Percentiles rank a stretch among this genome's conserved stretches.
These are phyloP conservation scores for Diplodia seriata DNA, from an alignment of 2,329 filamentous ascomycete species.

Conservation along the genomic window DNA sequence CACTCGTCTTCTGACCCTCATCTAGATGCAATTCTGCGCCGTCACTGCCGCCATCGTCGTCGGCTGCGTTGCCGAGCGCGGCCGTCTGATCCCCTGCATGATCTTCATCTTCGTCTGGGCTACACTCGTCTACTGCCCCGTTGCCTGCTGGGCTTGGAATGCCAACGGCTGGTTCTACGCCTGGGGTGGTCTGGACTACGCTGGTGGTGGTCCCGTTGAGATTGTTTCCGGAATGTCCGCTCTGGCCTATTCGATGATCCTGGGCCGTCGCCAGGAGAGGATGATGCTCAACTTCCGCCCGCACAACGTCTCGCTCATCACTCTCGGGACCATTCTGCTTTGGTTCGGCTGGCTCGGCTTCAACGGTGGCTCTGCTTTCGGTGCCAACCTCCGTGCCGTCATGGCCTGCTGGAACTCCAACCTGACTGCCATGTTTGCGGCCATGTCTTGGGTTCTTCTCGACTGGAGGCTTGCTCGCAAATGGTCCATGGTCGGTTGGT, in stretches of 20 bases:
- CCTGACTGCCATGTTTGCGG: slow-evolving; percentile 87
- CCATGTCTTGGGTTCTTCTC: slow-evolving; percentile 92
- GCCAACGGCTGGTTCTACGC: slow-evolving; percentile 89
- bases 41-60: slow-evolving; percentile 91
- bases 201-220: slow-evolving; percentile 95
- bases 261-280: slow-evolving; percentile 95
- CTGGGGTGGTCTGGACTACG: slow-evolving; percentile 94
- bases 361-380: slow-evolving; percentile 95
- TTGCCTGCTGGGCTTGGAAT: slow-evolving; percentile 98
- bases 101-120: slow-evolving; percentile 97
- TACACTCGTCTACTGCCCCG: slow-evolving; percentile 94
- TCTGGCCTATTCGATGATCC: slow-evolving; percentile 92
- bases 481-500: slow-evolving; percentile 94
- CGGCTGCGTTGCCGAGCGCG: slow-evolving; percentile 91
- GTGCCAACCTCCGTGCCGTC: slow-evolving; percentile 89
- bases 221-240: slow-evolving; percentile 93
- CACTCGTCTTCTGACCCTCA: slow-evolving; percentile 34
- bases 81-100: slow-evolving; percentile 90
- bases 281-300: slow-evolving; percentile 97
- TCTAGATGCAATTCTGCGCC: slow-evolving; percentile 93
- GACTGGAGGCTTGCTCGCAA: slow-evolving; percentile 94
- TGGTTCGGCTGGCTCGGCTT: slow-evolving; percentile 99
- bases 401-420: slow-evolving; percentile 99
- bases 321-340: slow-evolving; percentile 90
- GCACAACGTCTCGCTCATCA: slow-evolving; percentile 97